Evolutionary conservation across 306 rosid species (phyloP), one percentile per base, ranked within the genome.

Genomic region (Acacia melanoxylon): DNA sequence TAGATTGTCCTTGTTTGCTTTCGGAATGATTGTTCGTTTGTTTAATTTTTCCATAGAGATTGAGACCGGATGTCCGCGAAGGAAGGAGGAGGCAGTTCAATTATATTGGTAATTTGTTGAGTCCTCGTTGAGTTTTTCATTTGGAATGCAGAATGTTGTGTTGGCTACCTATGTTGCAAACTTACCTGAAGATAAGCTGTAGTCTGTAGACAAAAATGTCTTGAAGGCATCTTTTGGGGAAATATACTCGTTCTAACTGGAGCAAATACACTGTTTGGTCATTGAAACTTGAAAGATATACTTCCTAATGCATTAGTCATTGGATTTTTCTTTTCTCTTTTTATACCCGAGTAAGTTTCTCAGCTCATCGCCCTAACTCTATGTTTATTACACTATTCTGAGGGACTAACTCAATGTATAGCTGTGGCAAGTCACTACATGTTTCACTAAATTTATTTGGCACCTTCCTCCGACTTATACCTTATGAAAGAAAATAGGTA

Each of bases 1-100:
- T 82, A 11, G 7, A 22, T 75, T 25, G n/a, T 78, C 52, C 78
- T 81, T 85, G 42, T 24, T 40, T 40, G 51, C 41, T 14, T 68
- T 14, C 22, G 31, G 49, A 61, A 61, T 27, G 31, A 5, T 22
- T 75, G 10, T 33, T 46, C 66, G n/a, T 48, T 37, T 42, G 69
- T n/a, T n/a, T 24, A 41, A n/a, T 80, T 83, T 83, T 88, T 92
- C 68, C 88, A 29, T 91, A 96, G 98, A 91, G 82, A 89, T 59
- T 92, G 33, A 91, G 97, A 16, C 87, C 90, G 15, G 97, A 92
- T 87, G 97, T 95, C 22, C 98, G 99, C 3, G 98, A 95, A 93
- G 98, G 97, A 85, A 92, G 86, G 82, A 88, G 98, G 29, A 86
- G 99, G 88, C 99, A 93, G 85, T 92, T 89, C 88, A 93, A 80